Evolutionary conservation across 768 basidiomycete species (phyloP), one percentile per base, ranked within the genome.

Genomic region (Pleurotus djamor): DNA sequence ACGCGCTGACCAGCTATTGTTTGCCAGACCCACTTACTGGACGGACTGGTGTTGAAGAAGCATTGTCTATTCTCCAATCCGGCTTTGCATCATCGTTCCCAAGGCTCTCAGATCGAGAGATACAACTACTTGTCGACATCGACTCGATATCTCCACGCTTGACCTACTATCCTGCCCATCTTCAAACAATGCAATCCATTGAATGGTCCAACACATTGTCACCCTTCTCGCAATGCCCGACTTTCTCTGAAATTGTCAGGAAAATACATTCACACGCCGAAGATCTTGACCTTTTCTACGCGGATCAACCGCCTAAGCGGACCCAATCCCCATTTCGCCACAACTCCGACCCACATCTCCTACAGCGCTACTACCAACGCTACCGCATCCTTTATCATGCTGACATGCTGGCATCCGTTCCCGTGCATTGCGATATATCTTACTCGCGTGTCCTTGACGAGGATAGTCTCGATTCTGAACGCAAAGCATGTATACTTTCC

Each of bases 41-140:
- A 14, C 74, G 74, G 6, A 77, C 76, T 0, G 82, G 82, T 3
- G 74, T 75, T 1, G 74, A 79, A 43, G 73, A 81, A 48, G 80
- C 81, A 0, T 63, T 82, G 16, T 62, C 68, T 50, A 64, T 75
- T 47, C 66, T 83, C 28, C 60, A 60, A 9, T 78, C 77, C 0
- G 74, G 77, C 5, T 60, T 68, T 7, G 75, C 67, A 38, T 67
- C 61, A 35, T 80, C 82, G 0, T 80, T 83, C 57, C 72, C 76
- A 67, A 65, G 58, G 47, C 66, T 81, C 12, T 59, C 60, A 17
- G 1, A 37, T 8, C 62, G 65, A 2, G 74, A 79, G n/a, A 49
- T 64, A 3, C 58, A 64, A 13, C 65, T 79, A 35, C 65, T 83
- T 9, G 54, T 56, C 7, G 59, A 63, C 35, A 77, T 82, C 34